Evolutionary conservation across 805 yeast species (phyloP).

Genomic region (Suhomyces faveliae): DNA sequence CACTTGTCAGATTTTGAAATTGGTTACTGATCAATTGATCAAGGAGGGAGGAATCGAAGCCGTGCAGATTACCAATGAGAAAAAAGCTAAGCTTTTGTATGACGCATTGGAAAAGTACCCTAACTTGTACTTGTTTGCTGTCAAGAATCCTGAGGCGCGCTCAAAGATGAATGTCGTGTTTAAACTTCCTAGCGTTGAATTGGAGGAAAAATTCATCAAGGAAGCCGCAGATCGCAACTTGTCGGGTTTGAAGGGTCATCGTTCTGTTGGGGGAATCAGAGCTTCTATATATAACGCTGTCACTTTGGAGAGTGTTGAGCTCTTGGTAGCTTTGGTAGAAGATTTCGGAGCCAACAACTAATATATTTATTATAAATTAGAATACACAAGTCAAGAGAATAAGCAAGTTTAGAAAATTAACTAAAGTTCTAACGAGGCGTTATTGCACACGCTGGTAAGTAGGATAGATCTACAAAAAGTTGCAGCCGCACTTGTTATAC

Average conservation of each 20-base stretch:
- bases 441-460: too few species aligned
- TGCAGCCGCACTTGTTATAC: too few species aligned
- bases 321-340: slow-evolving; percentile 54
- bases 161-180: slow-evolving; percentile 94
- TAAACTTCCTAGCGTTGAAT: slow-evolving; percentile 61
- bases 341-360: slow-evolving; percentile 51
- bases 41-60: slow-evolving; percentile 67
- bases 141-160: slow-evolving; percentile 54
- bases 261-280: slow-evolving; percentile 97
- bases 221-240: slow-evolving; percentile 61
- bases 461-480: not conserved
- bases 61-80: slow-evolving; percentile 56
- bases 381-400: not conserved
- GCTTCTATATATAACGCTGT: slow-evolving; percentile 92
- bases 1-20: slow-evolving; percentile 79
- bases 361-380: too few species aligned
- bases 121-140: slow-evolving; percentile 65
- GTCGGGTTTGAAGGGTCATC: slow-evolving; percentile 88
- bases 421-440: too few species aligned
- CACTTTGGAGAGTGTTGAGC: slow-evolving; percentile 54
- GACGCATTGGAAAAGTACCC: slow-evolving; percentile 63
- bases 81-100: slow-evolving; percentile 67
- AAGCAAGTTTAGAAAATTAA: too few species aligned
- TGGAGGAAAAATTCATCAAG: slow-evolving; percentile 68
- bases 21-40: slow-evolving; percentile 67